Percentiles rank a stretch among this genome's conserved stretches.
Conservation (phyloP, 129 eudicot species). For the Lonicera japonica region DNA sequence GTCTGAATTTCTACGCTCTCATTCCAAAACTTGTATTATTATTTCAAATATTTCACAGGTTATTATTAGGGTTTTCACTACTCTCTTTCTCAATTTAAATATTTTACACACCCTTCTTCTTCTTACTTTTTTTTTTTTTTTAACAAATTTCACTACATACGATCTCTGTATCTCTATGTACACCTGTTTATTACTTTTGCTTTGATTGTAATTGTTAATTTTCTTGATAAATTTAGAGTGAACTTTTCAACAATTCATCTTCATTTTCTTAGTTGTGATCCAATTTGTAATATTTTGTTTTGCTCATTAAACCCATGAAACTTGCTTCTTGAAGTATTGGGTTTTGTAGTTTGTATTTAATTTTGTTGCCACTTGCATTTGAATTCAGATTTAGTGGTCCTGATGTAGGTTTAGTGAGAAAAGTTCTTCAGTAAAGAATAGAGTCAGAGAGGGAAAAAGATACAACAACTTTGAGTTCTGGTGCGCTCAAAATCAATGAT, state of each 20-base stretch:
- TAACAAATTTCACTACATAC: too few species aligned
- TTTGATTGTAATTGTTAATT: background rate
- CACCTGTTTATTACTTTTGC: background rate
- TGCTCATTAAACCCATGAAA: constrained; percentile 6
- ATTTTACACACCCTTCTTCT: background rate
- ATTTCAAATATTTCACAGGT: background rate
- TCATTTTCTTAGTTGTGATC: background rate
- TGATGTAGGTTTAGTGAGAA: constrained; percentile 6
- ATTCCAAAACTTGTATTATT: too few species aligned
- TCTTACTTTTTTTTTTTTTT: too few species aligned
- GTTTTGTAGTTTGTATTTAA: constrained; percentile 8
- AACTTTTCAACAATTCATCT: too few species aligned
- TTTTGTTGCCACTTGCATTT: background rate
- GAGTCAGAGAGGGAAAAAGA: background rate
- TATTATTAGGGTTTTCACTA: background rate
- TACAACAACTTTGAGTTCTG: background rate
- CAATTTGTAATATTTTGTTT: background rate
- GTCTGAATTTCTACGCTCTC: background rate
- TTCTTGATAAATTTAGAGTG: background rate
- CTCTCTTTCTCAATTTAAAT: background rate
- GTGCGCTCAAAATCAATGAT: constrained; percentile 17
- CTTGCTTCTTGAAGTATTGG: constrained; percentile 28
- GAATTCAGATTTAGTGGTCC: background rate
- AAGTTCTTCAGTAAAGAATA: background rate
- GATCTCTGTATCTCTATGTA: background rate